Conservation (phyloP, 2,329 filamentous ascomycete genomes). For the Penicillium aurantiogriseum region DNA sequence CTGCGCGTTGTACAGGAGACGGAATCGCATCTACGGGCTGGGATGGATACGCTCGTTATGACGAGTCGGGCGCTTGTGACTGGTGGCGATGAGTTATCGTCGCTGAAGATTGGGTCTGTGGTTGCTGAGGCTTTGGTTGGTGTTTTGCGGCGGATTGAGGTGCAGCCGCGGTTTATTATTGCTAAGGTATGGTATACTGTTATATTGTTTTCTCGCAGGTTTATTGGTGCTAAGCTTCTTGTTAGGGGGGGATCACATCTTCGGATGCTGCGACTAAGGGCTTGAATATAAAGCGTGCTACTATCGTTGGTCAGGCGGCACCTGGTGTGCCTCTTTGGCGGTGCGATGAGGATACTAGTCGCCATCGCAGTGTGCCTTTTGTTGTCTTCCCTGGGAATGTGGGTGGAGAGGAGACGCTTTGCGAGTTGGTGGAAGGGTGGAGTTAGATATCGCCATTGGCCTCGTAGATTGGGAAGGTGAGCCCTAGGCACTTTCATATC, state of each 20-base stretch:
- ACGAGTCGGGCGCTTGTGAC: constrained; percentile 56
- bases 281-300: constrained; percentile 53
- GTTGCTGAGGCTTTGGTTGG: constrained; percentile 54
- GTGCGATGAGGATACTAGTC: constrained; percentile 54
- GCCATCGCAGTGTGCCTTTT: constrained; percentile 54
- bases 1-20: constrained; percentile 35
- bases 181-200: constrained; percentile 44
- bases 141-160: constrained; percentile 49
- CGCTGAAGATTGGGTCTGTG: constrained; percentile 54
- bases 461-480: no score
- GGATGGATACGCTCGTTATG: constrained; percentile 59
- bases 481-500: no score
- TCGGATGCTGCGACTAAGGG: constrained; percentile 60
- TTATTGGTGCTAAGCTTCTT: neutral
- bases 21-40: constrained; percentile 43
- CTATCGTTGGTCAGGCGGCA: constrained; percentile 57
- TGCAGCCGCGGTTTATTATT: constrained; percentile 56
- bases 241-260: constrained; percentile 57
- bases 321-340: constrained; percentile 60
- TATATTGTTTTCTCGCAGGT: neutral
- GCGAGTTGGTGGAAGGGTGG: constrained; percentile 48
- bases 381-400: constrained; percentile 62
- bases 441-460: constrained; percentile 9
- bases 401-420: constrained; percentile 50
- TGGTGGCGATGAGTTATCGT: constrained; percentile 51